A percentile compares a stretch with the other conserved stretches of the same genome.
Conservation (phyloP, 352 stramenopile species). For the Phytophthora cryptogea region DNA sequence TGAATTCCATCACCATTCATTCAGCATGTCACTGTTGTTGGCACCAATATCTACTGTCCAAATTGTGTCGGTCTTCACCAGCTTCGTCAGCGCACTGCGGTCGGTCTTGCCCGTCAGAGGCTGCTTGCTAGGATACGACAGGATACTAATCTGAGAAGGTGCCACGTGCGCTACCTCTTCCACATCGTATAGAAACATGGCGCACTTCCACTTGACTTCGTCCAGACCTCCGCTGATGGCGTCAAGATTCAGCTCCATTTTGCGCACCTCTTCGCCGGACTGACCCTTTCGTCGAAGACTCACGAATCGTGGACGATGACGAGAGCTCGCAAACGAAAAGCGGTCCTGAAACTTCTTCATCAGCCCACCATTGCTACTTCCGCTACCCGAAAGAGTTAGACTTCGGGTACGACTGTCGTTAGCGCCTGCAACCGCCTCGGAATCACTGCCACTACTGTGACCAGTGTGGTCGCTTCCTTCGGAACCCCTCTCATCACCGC, state of each 20-base stretch:
- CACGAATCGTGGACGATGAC: slow-evolving; percentile 52
- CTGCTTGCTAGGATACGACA: slow-evolving; percentile 75
- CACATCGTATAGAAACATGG: slow-evolving; percentile 81
- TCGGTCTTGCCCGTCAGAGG: slow-evolving; percentile 67
- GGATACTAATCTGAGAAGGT: slow-evolving; percentile 80
- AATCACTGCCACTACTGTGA: slow-evolving; percentile 53
- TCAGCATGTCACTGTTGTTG: slow-evolving; percentile 65
- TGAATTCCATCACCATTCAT: slow-evolving; percentile 47
- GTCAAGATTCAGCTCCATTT: slow-evolving; percentile 84
- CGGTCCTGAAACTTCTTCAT: slow-evolving; percentile 86
- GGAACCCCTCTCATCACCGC: slow-evolving; percentile 43
- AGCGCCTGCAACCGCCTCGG: slow-evolving; percentile 26
- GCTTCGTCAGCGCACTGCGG: slow-evolving; percentile 67
- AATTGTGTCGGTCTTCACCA: slow-evolving; percentile 75
- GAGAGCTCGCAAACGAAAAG: slow-evolving; percentile 67
- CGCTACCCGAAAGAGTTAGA: slow-evolving; percentile 25
- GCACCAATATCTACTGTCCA: slow-evolving; percentile 87
- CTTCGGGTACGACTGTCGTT: slow-evolving; percentile 25
- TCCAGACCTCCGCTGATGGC: slow-evolving; percentile 82
- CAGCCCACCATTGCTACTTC: slow-evolving; percentile 46
- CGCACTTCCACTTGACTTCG: slow-evolving; percentile 89
- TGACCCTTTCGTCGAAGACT: slow-evolving; percentile 71
- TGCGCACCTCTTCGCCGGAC: slow-evolving; percentile 68
- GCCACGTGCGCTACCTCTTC: slow-evolving; percentile 81
- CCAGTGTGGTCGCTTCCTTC: slow-evolving; percentile 46